Base-by-base conservation (phyloP, 2,329 filamentous ascomycete species). In the Curvularia verruculosa region DNA sequence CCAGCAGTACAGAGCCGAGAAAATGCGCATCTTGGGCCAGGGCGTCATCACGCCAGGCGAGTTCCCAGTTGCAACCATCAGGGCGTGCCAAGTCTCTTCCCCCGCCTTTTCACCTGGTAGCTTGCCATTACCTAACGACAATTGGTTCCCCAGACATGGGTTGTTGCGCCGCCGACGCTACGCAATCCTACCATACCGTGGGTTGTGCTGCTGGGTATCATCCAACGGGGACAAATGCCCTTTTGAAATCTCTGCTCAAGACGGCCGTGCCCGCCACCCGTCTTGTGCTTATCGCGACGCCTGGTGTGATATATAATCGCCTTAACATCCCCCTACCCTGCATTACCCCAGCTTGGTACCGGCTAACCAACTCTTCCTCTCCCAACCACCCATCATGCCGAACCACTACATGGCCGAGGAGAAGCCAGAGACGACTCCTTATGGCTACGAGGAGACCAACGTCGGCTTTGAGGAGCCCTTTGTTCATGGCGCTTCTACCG, bases 341-440 rank as follows among this genome's bases (percentile, higher is more conserved):
- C 0, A 15, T 9, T 10, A 15, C 34, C 15, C 54, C 54, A 57
- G 50, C 36, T 47, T 41, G 54, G 54, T 54, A 34, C 31, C 31
- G 29, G 15, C 54, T n/a, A 53, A 31, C 15, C 44, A 39, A 36
- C 21, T 18, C 6, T 45, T 39, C 12, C 39, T 29, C 34, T 50
- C 29, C 55, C 19, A n/a, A 15, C 21, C 18, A 52, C 44, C 24
- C 51, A 56, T 36, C 53, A 69, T 69, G 67, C 64, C 65, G 19
- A 69, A 69, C 46, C 65, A 64, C 45, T 63, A 68, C 41, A 49
- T 67, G 34, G 59, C 57, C 15, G 56, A 67, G 34, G 71, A 75
- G 55, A 72, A 73, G 58, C 56, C 58, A 15, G 41, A 59, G 37
- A 44, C 24, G 43, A 43, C 44, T 15, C 53, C 60, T 9, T 69